These are phyloP conservation scores for Salix arbutifolia DNA, from an alignment of 345 rosid genomes.

Conservation along the genomic window DNA sequence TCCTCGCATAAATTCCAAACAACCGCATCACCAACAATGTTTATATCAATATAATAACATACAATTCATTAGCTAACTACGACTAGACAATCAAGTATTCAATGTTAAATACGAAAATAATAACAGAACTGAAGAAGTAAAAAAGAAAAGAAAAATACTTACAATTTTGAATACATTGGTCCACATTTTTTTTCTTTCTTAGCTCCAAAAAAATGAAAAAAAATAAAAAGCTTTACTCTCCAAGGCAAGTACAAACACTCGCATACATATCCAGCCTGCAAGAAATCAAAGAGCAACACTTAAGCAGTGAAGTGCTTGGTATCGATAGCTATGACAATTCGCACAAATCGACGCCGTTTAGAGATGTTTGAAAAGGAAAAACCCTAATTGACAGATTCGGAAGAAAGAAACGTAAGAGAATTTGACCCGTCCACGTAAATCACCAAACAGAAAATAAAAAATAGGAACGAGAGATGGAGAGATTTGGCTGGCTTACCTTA, in stretches of 20 bases:
- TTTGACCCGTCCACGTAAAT: too few species aligned
- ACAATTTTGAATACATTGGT: constrained; percentile 86
- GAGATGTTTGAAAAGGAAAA: not conserved
- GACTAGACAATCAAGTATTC: not conserved
- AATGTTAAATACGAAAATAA: not conserved
- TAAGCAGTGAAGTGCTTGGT: not conserved
- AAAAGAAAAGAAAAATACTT: constrained; percentile 13
- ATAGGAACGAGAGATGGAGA: too few species aligned
- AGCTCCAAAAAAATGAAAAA: not conserved
- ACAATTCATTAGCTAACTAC: not conserved
- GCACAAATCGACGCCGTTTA: not conserved
- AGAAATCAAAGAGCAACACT: not conserved
- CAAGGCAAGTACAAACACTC: not conserved
- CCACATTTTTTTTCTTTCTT: constrained; percentile 59
- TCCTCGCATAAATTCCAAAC: not conserved
- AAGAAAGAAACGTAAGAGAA: not conserved
- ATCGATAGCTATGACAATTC: too few species aligned
- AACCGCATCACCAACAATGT: not conserved
- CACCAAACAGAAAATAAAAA: too few species aligned
- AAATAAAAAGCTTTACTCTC: not conserved
- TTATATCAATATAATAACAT: not conserved
- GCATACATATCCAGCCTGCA: not conserved
- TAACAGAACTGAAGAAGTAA: not conserved
- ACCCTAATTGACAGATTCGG: not conserved
- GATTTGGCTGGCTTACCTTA: not conserved